A percentile compares a stretch with the other conserved stretches of the same genome.
Evolutionary conservation across 2,329 filamentous ascomycete genomes (phyloP).

Genomic region (Botrytis fragariae): DNA sequence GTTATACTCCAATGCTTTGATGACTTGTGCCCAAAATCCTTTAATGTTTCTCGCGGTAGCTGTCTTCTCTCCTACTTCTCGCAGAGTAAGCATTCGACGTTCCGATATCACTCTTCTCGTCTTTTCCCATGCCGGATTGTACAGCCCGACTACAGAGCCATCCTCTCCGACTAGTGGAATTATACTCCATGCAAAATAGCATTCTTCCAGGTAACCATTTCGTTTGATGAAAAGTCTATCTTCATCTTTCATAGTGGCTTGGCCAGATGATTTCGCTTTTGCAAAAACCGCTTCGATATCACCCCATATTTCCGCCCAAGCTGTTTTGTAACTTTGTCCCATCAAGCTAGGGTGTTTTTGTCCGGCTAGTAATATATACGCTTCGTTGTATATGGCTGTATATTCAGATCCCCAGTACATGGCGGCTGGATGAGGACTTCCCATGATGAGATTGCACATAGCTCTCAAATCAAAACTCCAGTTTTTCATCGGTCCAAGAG

Average conservation of each 20-base stretch:
- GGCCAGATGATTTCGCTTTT: constrained; percentile 65
- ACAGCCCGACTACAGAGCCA: constrained; percentile 71
- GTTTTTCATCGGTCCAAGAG: constrained; percentile 70
- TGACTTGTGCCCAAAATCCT: constrained; percentile 70
- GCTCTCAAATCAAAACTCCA: constrained; percentile 71
- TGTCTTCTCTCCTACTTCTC: constrained; percentile 74
- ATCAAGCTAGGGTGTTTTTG: constrained; percentile 75
- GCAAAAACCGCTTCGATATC: constrained; percentile 67
- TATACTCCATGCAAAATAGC: constrained; percentile 69
- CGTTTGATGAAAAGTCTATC: constrained; percentile 72
- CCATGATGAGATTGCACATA: constrained; percentile 82
- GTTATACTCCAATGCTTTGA: constrained; percentile 68
- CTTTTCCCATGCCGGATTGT: constrained; percentile 73
- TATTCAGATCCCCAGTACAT: constrained; percentile 77
- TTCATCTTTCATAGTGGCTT: constrained; percentile 82
- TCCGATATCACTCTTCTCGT: constrained; percentile 76
- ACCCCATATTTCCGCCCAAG: constrained; percentile 74
- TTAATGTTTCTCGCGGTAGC: constrained; percentile 69
- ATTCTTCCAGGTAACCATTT: constrained; percentile 70
- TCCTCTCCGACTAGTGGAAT: constrained; percentile 74
- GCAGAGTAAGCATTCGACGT: constrained; percentile 73
- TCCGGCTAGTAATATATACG: constrained; percentile 68
- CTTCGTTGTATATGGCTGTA: constrained; percentile 70
- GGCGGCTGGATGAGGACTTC: constrained; percentile 68
- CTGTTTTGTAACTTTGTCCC: constrained; percentile 64